Evolutionary conservation across 495 filamentous ascomycete species (phyloP), one percentile per base, ranked within the genome.

Genomic region (Lichina pygmaea): DNA sequence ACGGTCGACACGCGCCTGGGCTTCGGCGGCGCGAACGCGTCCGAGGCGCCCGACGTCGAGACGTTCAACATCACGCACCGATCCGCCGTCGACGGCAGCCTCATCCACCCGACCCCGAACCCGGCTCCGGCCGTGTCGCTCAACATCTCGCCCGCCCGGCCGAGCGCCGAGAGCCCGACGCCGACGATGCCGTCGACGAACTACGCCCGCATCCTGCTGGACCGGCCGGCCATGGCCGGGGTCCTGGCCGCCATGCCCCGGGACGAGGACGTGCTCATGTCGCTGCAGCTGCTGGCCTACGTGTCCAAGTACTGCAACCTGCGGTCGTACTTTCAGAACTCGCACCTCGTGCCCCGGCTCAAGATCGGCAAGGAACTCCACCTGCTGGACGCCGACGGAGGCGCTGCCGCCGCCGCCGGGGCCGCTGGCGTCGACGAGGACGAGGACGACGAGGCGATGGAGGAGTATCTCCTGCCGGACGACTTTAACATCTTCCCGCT

Each of bases 221-320:
- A 93, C 48, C 57, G 57, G n/a, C 53, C 59, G 17, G 67, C 70
- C 24, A 69, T 70, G 50, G 72, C 77, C 17, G 72, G 77, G 47
- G 73, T 86, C 46, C 55, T 91, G 34, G 79, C 82, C 31, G 76
- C 82, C 17, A 91, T 93, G 76, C 89, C 89, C 15, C 73, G 89
- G 36, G 89, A 95, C 51, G 89, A 97, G 55, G 89, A 97, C 54
- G 89, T 97, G 12, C 62, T 97, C 50, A 92, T 94, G 85, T 93
- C 89, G 0, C 68, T 97, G n/a, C 89, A 97, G 60, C 72, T 97
- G 7, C 70, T 97, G 31, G 89, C 89, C 4, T 97, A 97, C 55
- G 85, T 97, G 47, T 93, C 86, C 33, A 97, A 97, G 59, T 97
- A 97, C 59, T 94, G 89, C 71, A 85, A 92, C 53, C 71, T 97